A percentile compares a stretch with the other conserved stretches of the same genome.
Evolutionary conservation across 768 basidiomycete species (phyloP).

Genomic region (Leucosporidium creatinivorum): DNA sequence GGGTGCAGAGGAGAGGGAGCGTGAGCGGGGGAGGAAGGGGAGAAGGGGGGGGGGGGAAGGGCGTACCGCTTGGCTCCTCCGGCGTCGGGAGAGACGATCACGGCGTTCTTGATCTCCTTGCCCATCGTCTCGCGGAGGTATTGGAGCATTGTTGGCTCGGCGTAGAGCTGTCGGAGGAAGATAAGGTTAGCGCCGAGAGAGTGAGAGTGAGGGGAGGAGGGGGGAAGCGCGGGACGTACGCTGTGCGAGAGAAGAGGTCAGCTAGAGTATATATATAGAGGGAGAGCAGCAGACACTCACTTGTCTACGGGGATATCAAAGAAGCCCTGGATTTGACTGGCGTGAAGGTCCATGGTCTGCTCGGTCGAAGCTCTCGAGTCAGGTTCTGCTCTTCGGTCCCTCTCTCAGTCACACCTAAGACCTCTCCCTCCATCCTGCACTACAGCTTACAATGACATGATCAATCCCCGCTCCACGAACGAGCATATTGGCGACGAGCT

Average conservation of each 20-base stretch:
- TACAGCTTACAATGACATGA: conserved; percentile 76
- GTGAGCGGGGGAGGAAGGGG: not conserved
- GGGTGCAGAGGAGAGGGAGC: not conserved
- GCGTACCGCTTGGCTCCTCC: conserved; percentile 90
- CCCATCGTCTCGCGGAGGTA: conserved; percentile 87
- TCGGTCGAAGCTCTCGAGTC: not conserved
- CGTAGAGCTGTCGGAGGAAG: conserved; percentile 60
- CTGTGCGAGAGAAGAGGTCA: conserved; percentile 8
- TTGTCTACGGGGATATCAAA: conserved; percentile 99
- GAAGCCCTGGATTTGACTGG: conserved; percentile 98
- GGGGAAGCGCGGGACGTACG: conserved; percentile 21
- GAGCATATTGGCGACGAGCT: conserved; percentile 96
- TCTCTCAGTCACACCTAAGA: not conserved
- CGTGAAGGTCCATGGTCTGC: conserved; percentile 97
- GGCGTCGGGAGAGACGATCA: conserved; percentile 96
- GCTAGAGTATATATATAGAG: not conserved
- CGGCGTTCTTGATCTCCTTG: conserved; percentile 61
- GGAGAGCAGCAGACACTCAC: conserved; percentile 49
- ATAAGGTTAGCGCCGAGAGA: not conserved
- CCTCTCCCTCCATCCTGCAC: not conserved
- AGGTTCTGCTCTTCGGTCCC: not conserved
- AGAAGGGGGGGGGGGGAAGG: conserved; percentile 2
- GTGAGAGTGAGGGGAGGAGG: conserved; percentile 3
- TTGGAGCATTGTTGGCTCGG: conserved; percentile 87
- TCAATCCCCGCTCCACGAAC: conserved; percentile 78